Percentiles rank a stretch among this genome's conserved stretches.
Evolutionary conservation across 345 rosid species (phyloP).

Genomic region (Pugionium dolabratum): DNA sequence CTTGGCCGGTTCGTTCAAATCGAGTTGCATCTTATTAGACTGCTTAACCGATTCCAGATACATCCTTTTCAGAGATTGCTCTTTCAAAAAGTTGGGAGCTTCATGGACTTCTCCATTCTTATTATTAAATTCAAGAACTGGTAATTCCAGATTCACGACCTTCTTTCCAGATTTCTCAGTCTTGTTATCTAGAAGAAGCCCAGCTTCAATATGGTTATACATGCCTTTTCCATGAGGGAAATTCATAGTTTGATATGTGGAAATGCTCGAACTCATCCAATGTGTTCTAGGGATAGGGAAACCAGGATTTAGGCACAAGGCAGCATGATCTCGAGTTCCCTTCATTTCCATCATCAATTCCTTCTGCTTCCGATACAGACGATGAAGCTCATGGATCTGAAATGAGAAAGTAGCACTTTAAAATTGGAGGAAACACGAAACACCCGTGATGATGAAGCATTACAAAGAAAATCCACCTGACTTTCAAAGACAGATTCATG

Average conservation of each 20-base stretch:
- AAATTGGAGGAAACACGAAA: constrained; percentile 12
- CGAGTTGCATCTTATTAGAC: constrained; percentile 37
- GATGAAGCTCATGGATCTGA: constrained; percentile 64
- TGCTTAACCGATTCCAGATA: constrained; percentile 21
- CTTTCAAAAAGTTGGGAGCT: constrained; percentile 22
- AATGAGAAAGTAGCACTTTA: constrained; percentile 3
- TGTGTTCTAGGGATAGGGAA: constrained; percentile 34
- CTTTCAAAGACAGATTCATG: constrained; percentile 59
- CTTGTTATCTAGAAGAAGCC: constrained; percentile 1
- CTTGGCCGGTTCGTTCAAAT: constrained; percentile 54
- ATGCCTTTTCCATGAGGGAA: constrained; percentile 15
- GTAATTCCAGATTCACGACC: constrained; percentile 60
- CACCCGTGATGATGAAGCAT: constrained; percentile 11
- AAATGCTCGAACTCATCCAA: constrained; percentile 36
- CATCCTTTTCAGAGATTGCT: background rate
- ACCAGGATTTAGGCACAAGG: constrained; percentile 32
- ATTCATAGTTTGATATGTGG: constrained; percentile 27
- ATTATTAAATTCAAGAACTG: constrained; percentile 47
- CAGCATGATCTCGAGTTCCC: constrained; percentile 25
- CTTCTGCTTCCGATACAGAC: constrained; percentile 54
- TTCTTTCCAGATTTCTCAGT: constrained; percentile 24
- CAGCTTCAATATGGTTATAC: constrained; percentile 26
- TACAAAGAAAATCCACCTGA: constrained; percentile 48
- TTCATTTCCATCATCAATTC: constrained; percentile 58
- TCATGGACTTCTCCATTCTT: constrained; percentile 36